phyloP scores from a whole-genome alignment of 2,329 filamentous ascomycete genomes.

The Nemania serpens region DNA sequence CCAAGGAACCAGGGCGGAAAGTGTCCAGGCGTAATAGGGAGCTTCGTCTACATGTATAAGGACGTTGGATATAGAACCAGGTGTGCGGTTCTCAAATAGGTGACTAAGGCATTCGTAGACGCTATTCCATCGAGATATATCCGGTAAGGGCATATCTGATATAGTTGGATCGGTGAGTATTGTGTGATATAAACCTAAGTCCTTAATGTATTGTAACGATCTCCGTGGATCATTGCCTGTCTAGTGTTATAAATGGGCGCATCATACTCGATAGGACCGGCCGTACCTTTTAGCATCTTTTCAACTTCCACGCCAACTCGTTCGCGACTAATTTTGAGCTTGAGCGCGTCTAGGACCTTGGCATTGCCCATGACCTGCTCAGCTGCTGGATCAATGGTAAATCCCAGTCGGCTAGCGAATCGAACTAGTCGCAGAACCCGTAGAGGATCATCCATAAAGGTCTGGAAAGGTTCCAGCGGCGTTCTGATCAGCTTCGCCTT shows the following conservation, averaged over 20 bases:
- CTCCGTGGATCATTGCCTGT: constrained; percentile 39
- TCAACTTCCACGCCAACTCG: constrained; percentile 84
- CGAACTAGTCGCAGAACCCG: constrained; percentile 84
- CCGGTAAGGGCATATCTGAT: constrained; percentile 57
- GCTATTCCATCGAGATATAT: constrained; percentile 63
- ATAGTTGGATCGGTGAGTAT: constrained; percentile 73
- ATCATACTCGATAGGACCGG: background rate
- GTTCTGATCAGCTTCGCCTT: constrained; percentile 74
- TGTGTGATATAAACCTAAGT: constrained; percentile 69
- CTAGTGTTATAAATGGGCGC: constrained; percentile 2
- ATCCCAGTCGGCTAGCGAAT: constrained; percentile 84
- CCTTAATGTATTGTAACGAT: constrained; percentile 59
- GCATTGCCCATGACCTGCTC: constrained; percentile 75
- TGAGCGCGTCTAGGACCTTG: constrained; percentile 80
- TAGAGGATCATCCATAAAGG: constrained; percentile 92
- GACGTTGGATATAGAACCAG: constrained; percentile 54
- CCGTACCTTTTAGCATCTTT: constrained; percentile 80
- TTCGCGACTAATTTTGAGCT: constrained; percentile 88
- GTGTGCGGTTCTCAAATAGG: constrained; percentile 50
- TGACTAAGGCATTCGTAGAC: constrained; percentile 67
- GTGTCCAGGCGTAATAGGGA: constrained; percentile 74
- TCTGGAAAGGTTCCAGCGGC: constrained; percentile 84
- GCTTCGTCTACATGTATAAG: constrained; percentile 69
- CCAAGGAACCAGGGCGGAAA: constrained; percentile 79
- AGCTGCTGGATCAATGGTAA: constrained; percentile 73